A percentile compares a stretch with the other conserved stretches of the same genome.
phyloP scores from a whole-genome alignment of 257 asterid genomes.

The Nicotiana noctiflora region DNA sequence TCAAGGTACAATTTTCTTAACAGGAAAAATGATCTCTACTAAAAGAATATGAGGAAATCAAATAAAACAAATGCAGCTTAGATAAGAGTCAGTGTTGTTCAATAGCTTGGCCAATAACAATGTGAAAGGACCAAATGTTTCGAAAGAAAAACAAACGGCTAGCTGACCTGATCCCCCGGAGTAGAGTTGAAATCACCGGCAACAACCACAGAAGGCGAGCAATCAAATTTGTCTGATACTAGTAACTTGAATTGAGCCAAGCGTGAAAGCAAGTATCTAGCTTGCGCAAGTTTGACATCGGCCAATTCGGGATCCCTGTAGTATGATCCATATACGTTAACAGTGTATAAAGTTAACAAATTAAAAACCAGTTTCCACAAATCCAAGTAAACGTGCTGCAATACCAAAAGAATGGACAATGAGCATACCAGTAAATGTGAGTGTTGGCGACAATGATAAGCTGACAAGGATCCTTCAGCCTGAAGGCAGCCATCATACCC shows the following conservation, averaged over 20 bases:
- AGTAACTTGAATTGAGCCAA: slow-evolving; percentile 49
- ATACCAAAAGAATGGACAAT: background rate
- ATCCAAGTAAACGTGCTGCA: background rate
- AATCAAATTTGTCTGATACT: slow-evolving; percentile 49
- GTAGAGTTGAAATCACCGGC: slow-evolving; percentile 88
- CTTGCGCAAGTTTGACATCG: slow-evolving; percentile 88
- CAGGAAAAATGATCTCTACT: background rate
- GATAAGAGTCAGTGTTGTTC: background rate
- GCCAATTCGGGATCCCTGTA: slow-evolving; percentile 91
- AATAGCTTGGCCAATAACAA: background rate
- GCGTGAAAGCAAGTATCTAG: slow-evolving; percentile 69
- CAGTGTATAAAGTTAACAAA: background rate
- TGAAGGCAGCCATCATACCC: slow-evolving; percentile 81
- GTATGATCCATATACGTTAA: background rate
- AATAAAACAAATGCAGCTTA: background rate
- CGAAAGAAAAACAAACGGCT: background rate
- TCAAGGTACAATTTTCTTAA: background rate
- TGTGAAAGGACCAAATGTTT: background rate
- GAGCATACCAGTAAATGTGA: slow-evolving; percentile 73
- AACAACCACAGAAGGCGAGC: slow-evolving; percentile 56
- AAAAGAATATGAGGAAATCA: background rate
- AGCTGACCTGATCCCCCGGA: slow-evolving; percentile 73
- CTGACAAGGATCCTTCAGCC: slow-evolving; percentile 52
- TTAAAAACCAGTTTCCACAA: background rate
- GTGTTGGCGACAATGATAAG: slow-evolving; percentile 70